Conservation (phyloP, 2,329 filamentous ascomycete genomes). For the Trichoderma gracile region DNA sequence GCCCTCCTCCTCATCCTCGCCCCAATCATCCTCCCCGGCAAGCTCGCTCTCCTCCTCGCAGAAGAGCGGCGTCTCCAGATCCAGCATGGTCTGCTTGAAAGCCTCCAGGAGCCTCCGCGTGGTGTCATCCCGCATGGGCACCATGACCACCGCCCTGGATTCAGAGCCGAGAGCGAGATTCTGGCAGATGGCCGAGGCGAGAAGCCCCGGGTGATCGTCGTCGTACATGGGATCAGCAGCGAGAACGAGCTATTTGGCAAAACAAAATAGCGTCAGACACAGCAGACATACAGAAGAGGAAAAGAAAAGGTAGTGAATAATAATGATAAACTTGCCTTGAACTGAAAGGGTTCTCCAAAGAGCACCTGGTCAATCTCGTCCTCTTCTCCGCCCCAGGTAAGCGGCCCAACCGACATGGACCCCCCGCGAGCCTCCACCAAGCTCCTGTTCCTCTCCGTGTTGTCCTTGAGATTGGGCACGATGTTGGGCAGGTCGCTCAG, state of each 20-base stretch:
- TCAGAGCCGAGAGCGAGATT: slow-evolving; percentile 61
- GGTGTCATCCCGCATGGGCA: slow-evolving; percentile 74
- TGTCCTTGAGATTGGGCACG: slow-evolving; percentile 74
- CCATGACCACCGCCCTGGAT: slow-evolving; percentile 73
- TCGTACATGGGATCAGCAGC: slow-evolving; percentile 89
- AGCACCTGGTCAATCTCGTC: slow-evolving; percentile 47
- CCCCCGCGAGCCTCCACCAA: slow-evolving; percentile 58
- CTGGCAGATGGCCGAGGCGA: slow-evolving; percentile 67
- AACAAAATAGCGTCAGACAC: background rate
- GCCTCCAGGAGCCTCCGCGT: slow-evolving; percentile 61
- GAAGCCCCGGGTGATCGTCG: slow-evolving; percentile 72
- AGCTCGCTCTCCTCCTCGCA: slow-evolving; percentile 62
- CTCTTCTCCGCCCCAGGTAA: slow-evolving; percentile 70
- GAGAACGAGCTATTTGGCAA: slow-evolving; percentile 62
- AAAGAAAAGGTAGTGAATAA: too few relatives aligned
- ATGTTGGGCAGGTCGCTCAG: slow-evolving; percentile 87
- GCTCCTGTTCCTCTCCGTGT: slow-evolving; percentile 64
- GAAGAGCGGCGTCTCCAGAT: slow-evolving; percentile 49
- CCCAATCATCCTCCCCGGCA: slow-evolving; percentile 73
- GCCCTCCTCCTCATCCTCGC: slow-evolving; percentile 49
- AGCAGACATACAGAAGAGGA: background rate
- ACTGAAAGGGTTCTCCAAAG: slow-evolving; percentile 51
- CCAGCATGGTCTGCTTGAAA: slow-evolving; percentile 63
- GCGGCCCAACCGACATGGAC: slow-evolving; percentile 59
- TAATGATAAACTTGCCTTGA: slow-evolving; percentile 44